Evolutionary conservation across 805 yeast species (phyloP).

Genomic region (Millerozyma miso): DNA sequence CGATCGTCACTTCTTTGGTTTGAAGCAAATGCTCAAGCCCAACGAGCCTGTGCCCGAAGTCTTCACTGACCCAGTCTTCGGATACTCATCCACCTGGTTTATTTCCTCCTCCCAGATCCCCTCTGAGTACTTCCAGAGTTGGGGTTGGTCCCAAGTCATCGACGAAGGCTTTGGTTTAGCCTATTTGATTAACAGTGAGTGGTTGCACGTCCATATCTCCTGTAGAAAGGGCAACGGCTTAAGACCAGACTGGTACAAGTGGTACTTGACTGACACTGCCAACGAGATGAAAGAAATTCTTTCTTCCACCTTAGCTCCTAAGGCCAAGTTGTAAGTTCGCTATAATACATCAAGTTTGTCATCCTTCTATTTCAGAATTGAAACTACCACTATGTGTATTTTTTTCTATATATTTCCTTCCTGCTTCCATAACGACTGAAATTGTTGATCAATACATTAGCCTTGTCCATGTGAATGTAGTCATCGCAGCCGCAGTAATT

Average conservation of each 20-base stretch:
- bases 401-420: too few species aligned
- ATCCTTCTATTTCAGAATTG: background rate
- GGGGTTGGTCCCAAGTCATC: conserved; percentile 94
- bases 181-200: conserved; percentile 83
- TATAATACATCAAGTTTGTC: background rate
- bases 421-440: too few species aligned
- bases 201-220: conserved; percentile 81
- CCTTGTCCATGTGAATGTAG: too few species aligned
- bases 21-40: conserved; percentile 62
- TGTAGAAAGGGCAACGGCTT: conserved; percentile 61
- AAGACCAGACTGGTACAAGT: conserved; percentile 54
- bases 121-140: conserved; percentile 75
- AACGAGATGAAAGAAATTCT: conserved; percentile 74
- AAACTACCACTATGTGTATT: background rate
- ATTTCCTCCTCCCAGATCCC: conserved; percentile 87
- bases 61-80: conserved; percentile 70
- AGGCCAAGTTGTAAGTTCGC: conserved; percentile 32
- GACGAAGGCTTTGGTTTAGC: conserved; percentile 94
- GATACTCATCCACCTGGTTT: conserved; percentile 80
- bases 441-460: too few species aligned
- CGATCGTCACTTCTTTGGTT: conserved; percentile 90
- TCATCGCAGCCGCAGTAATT: too few species aligned
- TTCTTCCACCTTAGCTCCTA: conserved; percentile 29
- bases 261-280: conserved; percentile 72
- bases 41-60: conserved; percentile 63